phyloP scores from a whole-genome alignment of 2,329 filamentous ascomycete species.

The Epichloe coenophiala region DNA sequence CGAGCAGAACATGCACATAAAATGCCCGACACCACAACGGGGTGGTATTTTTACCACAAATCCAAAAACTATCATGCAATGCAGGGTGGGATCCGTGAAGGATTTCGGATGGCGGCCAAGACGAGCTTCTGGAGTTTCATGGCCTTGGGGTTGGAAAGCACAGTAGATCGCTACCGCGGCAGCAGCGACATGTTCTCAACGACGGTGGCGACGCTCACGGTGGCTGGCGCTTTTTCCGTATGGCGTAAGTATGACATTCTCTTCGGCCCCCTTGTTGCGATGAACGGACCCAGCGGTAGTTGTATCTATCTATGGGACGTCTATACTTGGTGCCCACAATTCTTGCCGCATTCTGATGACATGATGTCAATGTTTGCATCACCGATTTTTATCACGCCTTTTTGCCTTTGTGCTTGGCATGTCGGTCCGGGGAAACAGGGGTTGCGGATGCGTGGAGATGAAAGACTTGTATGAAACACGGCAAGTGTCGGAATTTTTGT shows the following conservation, averaged over 20 bases:
- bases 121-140: slow-evolving; percentile 60
- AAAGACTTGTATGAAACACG: background rate
- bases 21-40: slow-evolving; percentile 65
- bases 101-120: slow-evolving; percentile 57
- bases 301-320: background rate
- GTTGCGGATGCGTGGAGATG: background rate
- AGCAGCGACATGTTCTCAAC: slow-evolving; percentile 68
- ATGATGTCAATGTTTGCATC: background rate
- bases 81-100: slow-evolving; percentile 65
- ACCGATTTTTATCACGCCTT: background rate
- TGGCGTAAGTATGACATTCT: slow-evolving; percentile 50
- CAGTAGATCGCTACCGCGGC: slow-evolving; percentile 51
- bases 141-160: slow-evolving; percentile 74
- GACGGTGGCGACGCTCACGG: slow-evolving; percentile 66
- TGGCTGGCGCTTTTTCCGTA: slow-evolving; percentile 76
- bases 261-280: too few species aligned
- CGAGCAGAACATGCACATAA: slow-evolving; percentile 94
- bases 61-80: slow-evolving; percentile 87
- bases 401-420: background rate
- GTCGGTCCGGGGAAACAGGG: too few species aligned
- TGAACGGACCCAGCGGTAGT: background rate
- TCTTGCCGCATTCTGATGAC: background rate
- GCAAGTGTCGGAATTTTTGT: slow-evolving; percentile 10
- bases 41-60: slow-evolving; percentile 99
- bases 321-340: too few species aligned